Conservation (phyloP, 202 grass and related monocot genomes). For the Bolboschoenoplectus hybrid region DNA sequence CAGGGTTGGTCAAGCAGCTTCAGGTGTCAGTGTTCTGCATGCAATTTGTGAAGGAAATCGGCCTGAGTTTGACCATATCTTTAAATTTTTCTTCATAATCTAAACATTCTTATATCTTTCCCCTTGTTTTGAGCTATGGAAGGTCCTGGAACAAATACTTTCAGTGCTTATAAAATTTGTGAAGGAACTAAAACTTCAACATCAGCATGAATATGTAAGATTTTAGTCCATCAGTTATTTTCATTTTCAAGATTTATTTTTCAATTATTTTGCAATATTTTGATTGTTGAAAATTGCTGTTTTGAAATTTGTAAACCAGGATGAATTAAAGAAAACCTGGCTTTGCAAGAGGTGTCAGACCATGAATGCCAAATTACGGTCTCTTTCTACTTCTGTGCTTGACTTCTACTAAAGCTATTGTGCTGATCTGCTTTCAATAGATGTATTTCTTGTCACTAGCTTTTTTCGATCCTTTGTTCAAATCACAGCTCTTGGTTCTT, state of each 20-base stretch:
- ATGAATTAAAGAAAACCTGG: constrained; percentile 96
- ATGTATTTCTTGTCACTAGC: background rate
- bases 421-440: background rate
- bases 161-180: constrained; percentile 91
- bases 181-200: constrained; percentile 95
- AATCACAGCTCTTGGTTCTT: constrained; percentile 16
- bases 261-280: constrained; percentile 9
- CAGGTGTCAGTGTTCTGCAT: background rate
- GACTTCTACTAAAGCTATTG: constrained; percentile 20
- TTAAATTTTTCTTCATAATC: constrained; percentile 5
- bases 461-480: constrained; percentile 13
- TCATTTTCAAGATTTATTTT: background rate
- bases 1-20: background rate
- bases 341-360: constrained; percentile 96
- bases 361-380: constrained; percentile 99
- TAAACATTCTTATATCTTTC: constrained; percentile 40
- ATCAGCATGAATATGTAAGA: constrained; percentile 95
- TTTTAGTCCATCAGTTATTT: constrained; percentile 24
- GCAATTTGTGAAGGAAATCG: background rate
- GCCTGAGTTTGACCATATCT: background rate
- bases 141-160: constrained; percentile 99
- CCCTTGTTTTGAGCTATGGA: constrained; percentile 31
- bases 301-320: constrained; percentile 46
- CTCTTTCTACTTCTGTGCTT: constrained; percentile 28
- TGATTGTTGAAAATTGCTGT: constrained; percentile 31